A percentile compares a stretch with the other conserved stretches of the same genome.
Conservation (phyloP, 805 yeast genomes). For the Candida orba region DNA sequence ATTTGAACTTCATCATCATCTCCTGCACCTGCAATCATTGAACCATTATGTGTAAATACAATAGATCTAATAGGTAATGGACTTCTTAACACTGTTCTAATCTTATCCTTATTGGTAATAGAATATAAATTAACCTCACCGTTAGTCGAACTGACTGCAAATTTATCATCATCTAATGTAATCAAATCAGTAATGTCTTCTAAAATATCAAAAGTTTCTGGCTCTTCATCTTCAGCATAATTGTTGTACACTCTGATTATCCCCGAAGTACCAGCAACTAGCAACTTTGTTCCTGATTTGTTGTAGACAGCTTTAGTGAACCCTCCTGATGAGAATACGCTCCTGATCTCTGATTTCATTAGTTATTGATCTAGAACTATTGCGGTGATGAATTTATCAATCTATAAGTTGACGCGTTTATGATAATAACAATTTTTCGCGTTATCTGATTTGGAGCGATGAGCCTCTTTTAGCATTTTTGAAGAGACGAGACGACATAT, state of each 20-base stretch:
- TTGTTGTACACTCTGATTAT: conserved; percentile 16
- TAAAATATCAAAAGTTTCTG: conserved; percentile 19
- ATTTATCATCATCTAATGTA: conserved; percentile 10
- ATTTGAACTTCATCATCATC: conserved; percentile 53
- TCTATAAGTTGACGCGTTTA: no score
- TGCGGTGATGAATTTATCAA: no score
- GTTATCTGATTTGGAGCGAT: no score
- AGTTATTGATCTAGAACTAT: no score
- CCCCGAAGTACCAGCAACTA: conserved; percentile 21
- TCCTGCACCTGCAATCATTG: conserved; percentile 54
- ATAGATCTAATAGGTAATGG: conserved; percentile 39
- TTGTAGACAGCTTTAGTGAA: conserved; percentile 14
- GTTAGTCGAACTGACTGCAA: conserved; percentile 16
- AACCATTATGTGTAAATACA: conserved; percentile 53
- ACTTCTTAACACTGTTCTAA: conserved; percentile 18
- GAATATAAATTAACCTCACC: conserved; percentile 24
- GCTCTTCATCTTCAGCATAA: conserved; percentile 18
- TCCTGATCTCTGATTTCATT: conserved; percentile 12
- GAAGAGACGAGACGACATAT: no score
- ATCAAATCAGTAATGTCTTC: conserved; percentile 17
- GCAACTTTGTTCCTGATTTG: conserved; percentile 13
- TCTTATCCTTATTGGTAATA: conserved; percentile 2
- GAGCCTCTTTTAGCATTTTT: no score
- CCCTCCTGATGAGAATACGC: conserved; percentile 21
- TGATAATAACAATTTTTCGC: no score